A percentile compares a stretch with the other conserved stretches of the same genome.
These are phyloP conservation scores for Firmiana major DNA, from an alignment of 345 rosid genomes.

Conservation along the genomic window DNA sequence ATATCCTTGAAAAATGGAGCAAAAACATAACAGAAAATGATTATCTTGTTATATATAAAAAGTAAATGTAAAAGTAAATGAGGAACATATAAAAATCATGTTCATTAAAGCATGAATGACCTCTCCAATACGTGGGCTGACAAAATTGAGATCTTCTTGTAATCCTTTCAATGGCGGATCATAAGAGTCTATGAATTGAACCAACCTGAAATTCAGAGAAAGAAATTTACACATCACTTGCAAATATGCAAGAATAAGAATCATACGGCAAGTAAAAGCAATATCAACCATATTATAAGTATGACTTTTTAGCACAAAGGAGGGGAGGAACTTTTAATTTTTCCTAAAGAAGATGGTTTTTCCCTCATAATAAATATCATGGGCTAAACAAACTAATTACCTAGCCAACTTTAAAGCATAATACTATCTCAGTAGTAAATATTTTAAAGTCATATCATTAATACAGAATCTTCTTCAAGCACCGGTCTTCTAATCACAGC, in stretches of 20 bases:
- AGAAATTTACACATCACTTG: background rate
- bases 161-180: conserved; percentile 97
- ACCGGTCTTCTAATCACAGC: background rate
- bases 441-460: background rate
- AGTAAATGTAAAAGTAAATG: background rate
- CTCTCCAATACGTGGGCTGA: conserved; percentile 99
- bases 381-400: background rate
- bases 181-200: conserved; percentile 91
- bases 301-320: background rate
- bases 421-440: background rate
- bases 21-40: no score
- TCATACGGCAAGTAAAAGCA: background rate
- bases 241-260: background rate
- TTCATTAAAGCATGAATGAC: conserved; percentile 35
- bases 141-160: conserved; percentile 97
- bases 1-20: no score
- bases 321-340: background rate
- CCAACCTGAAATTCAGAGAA: conserved; percentile 57
- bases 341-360: background rate
- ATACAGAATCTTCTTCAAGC: background rate
- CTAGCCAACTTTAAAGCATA: background rate
- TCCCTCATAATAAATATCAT: background rate
- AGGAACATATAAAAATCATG: background rate
- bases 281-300: background rate
- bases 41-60: background rate